Conservation (phyloP, 768 basidiomycete genomes). For the Lyophyllum shimeji region DNA sequence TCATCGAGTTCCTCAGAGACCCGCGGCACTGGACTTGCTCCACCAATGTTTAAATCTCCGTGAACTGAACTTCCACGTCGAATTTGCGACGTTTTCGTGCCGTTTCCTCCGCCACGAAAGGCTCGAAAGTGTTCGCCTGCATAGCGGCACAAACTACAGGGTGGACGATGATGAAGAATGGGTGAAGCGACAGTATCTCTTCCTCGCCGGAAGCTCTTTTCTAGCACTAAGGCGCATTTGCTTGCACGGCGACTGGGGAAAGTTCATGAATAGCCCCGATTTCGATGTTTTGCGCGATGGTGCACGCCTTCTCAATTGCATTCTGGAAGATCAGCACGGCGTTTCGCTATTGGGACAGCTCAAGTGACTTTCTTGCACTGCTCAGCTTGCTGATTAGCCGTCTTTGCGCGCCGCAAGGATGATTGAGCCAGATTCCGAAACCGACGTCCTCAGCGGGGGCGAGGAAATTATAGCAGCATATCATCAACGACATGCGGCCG, state of each 20-base stretch:
- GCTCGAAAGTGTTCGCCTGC: conserved; percentile 7
- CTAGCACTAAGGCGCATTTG: neutral
- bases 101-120: neutral
- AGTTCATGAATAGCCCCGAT: neutral
- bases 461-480: no score
- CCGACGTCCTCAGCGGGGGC: no score
- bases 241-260: neutral
- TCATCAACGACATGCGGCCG: no score
- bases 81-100: neutral
- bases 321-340: neutral
- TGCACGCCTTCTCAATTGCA: neutral
- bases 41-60: conserved; percentile 8
- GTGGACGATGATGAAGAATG: neutral
- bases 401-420: no score
- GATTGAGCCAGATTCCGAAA: no score
- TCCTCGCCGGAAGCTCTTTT: neutral
- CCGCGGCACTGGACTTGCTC: neutral
- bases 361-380: no score
- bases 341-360: no score
- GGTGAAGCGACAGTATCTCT: neutral
- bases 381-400: no score
- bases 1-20: conserved; percentile 13
- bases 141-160: neutral
- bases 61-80: conserved; percentile 9
- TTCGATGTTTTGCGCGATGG: neutral